phyloP scores from a whole-genome alignment of 495 filamentous ascomycete genomes.

The Aspergillus cavernicola region DNA sequence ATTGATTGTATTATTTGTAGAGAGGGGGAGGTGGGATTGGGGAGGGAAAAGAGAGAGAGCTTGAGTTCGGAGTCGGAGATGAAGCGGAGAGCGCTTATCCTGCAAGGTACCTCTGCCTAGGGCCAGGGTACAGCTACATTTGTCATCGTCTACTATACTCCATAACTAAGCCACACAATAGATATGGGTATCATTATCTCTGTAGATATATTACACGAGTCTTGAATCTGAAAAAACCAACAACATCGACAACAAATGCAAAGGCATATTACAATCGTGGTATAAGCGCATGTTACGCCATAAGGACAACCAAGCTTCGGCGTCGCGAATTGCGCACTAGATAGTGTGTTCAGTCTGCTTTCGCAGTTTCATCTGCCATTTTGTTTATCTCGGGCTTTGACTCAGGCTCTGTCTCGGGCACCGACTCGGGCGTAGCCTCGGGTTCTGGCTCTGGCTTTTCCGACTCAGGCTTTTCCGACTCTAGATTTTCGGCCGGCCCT shows the following conservation, averaged over 20 bases:
- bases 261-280: constrained; percentile 22
- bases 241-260: constrained; percentile 13
- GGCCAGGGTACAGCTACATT: too few species aligned
- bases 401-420: constrained; percentile 10
- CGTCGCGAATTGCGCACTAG: background rate
- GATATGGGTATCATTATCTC: constrained; percentile 41
- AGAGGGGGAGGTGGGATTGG: background rate
- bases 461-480: background rate
- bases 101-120: background rate
- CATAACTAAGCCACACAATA: background rate
- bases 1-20: background rate
- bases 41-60: too few species aligned
- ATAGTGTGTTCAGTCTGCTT: constrained; percentile 11
- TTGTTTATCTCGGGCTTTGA: constrained; percentile 12
- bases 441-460: constrained; percentile 2
- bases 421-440: constrained; percentile 8
- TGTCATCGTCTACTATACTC: too few species aligned
- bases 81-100: background rate
- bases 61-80: background rate
- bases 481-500: constrained; percentile 13
- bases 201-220: constrained; percentile 29
- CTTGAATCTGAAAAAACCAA: background rate
- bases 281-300: constrained; percentile 4
- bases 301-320: background rate
- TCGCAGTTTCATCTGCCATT: constrained; percentile 9